phyloP scores from a whole-genome alignment of 176 grass and related monocot genomes.

The Cymbopogon citratus region DNA sequence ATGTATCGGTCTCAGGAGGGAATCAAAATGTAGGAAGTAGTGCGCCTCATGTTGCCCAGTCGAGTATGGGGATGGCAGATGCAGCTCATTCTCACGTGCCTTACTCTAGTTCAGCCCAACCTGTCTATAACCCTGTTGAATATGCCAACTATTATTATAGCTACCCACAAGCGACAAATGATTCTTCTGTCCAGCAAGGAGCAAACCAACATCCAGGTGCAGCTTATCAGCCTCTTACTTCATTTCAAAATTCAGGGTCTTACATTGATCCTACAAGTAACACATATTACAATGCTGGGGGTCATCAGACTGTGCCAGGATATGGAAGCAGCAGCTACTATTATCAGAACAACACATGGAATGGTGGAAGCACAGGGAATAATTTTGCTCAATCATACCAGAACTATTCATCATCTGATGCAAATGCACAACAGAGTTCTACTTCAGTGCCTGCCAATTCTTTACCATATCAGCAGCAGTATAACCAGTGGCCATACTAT shows the following conservation, averaged over 20 bases:
- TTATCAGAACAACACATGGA: slow-evolving; percentile 55
- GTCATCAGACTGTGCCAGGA: slow-evolving; percentile 69
- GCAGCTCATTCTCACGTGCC: slow-evolving; percentile 39
- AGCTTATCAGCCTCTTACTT: slow-evolving; percentile 93
- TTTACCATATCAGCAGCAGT: slow-evolving; percentile 67
- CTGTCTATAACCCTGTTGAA: slow-evolving; percentile 52
- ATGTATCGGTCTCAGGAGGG: slow-evolving; percentile 43
- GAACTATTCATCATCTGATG: slow-evolving; percentile 49
- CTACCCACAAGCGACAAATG: slow-evolving; percentile 50
- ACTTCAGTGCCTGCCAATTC: slow-evolving; percentile 48
- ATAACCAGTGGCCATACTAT: slow-evolving; percentile 70
- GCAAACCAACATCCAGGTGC: slow-evolving; percentile 96
- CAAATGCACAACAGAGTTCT: slow-evolving; percentile 53
- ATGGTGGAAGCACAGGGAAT: slow-evolving; percentile 42
- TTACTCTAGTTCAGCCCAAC: slow-evolving; percentile 51
- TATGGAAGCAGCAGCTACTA: slow-evolving; percentile 68
- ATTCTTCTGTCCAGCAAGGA: slow-evolving; percentile 59
- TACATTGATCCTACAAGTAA: slow-evolving; percentile 74
- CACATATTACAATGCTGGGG: slow-evolving; percentile 99
- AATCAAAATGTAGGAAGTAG: slow-evolving; percentile 48
- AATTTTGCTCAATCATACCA: slow-evolving; percentile 43
- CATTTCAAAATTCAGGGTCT: slow-evolving; percentile 99
- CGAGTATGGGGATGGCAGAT: slow-evolving; percentile 23
- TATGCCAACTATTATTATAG: slow-evolving; percentile 63
- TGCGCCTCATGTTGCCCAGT: slow-evolving; percentile 32